Evolutionary conservation across 2,329 filamentous ascomycete genomes (phyloP).

Genomic region (Ilyonectria sp.): DNA sequence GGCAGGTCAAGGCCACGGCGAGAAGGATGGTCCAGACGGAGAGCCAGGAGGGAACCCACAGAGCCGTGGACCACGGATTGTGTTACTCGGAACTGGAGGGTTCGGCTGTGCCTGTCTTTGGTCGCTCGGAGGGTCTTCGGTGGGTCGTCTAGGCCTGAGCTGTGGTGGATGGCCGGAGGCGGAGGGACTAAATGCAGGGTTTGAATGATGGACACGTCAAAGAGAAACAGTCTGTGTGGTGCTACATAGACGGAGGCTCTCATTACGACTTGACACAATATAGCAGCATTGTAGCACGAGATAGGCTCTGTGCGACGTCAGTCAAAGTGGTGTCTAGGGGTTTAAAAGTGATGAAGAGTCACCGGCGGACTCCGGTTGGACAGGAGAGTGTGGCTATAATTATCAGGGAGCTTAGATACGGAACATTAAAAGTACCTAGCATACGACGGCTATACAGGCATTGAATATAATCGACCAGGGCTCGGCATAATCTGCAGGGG

Average conservation of each 20-base stretch:
- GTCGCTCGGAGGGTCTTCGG: background rate
- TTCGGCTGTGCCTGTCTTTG: background rate
- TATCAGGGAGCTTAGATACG: background rate
- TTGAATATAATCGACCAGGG: background rate
- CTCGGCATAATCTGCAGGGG: background rate
- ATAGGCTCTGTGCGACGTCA: background rate
- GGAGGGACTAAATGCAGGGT: background rate
- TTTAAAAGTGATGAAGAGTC: background rate
- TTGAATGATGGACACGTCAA: background rate
- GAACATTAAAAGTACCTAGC: background rate
- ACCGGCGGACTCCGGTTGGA: constrained; percentile 1
- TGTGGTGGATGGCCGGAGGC: background rate
- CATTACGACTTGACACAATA: background rate
- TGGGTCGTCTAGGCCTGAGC: background rate
- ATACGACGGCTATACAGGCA: background rate
- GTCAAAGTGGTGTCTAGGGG: background rate
- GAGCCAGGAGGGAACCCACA: background rate
- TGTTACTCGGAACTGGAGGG: constrained; percentile 1
- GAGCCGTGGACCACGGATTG: constrained; percentile 11
- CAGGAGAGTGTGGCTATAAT: background rate
- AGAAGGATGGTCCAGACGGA: constrained; percentile 12
- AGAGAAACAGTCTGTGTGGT: background rate
- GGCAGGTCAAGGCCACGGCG: constrained; percentile 13
- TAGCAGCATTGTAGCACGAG: background rate
- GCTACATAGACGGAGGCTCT: background rate